phyloP scores from a whole-genome alignment of 116 monocot genomes.

The Posidonia oceanica region DNA sequence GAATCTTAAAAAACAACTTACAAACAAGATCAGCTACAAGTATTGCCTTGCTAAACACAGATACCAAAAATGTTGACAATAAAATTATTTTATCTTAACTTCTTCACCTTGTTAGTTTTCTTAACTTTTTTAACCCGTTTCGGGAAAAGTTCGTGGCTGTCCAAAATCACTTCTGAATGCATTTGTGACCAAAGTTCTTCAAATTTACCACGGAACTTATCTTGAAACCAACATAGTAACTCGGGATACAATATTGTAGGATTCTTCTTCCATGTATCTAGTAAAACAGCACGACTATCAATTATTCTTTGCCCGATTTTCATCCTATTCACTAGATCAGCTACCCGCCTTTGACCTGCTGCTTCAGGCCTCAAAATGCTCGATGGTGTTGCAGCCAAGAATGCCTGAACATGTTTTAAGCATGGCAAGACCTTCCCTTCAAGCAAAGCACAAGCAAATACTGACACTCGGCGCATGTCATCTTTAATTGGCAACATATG shows the following conservation, averaged over 20 bases:
- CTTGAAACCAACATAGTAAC: slow-evolving; percentile 68
- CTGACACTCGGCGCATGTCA: slow-evolving; percentile 26
- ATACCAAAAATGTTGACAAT: too few species aligned
- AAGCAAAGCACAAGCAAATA: slow-evolving; percentile 79
- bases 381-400: slow-evolving; percentile 45
- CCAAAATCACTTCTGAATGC: slow-evolving; percentile 44
- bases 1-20: too few species aligned
- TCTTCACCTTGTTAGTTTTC: slow-evolving; percentile 19
- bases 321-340: slow-evolving; percentile 52
- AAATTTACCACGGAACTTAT: slow-evolving; percentile 38
- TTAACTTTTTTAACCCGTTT: not conserved
- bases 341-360: slow-evolving; percentile 62
- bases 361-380: slow-evolving; percentile 54
- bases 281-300: slow-evolving; percentile 50
- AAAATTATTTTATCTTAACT: too few species aligned
- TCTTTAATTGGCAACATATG: slow-evolving; percentile 54
- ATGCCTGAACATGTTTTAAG: slow-evolving; percentile 35
- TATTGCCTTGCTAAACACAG: too few species aligned
- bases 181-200: slow-evolving; percentile 52
- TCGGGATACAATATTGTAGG: slow-evolving; percentile 41
- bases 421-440: slow-evolving; percentile 83
- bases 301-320: slow-evolving; percentile 37
- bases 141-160: slow-evolving; percentile 9
- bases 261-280: slow-evolving; percentile 52
- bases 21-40: too few species aligned